A percentile compares a stretch with the other conserved stretches of the same genome.
These are phyloP conservation scores for Botrytis tulipae DNA, from an alignment of 2,329 filamentous ascomycete genomes.

Conservation along the genomic window DNA sequence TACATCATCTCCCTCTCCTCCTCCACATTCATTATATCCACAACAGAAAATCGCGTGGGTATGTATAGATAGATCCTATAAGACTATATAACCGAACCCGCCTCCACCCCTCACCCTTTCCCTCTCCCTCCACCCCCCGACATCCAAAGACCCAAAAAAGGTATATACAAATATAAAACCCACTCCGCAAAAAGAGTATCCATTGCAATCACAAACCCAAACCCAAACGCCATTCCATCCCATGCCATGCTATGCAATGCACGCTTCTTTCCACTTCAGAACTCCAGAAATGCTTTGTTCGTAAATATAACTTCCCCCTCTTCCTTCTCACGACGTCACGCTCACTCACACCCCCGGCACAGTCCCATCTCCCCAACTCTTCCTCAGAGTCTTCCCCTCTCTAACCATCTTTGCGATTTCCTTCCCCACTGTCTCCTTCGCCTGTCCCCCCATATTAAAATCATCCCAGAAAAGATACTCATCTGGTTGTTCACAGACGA, in stretches of 20 bases:
- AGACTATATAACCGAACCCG: neutral
- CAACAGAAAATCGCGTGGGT: neutral
- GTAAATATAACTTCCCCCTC: neutral
- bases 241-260: neutral
- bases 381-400: neutral
- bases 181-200: neutral
- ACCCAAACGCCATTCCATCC: neutral
- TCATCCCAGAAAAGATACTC: conserved; percentile 53
- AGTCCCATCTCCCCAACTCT: neutral
- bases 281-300: neutral
- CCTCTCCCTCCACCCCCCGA: neutral
- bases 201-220: neutral
- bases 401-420: conserved; percentile 33
- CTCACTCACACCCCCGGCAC: neutral
- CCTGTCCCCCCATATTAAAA: conserved; percentile 46
- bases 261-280: neutral
- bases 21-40: neutral
- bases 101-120: neutral
- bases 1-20: neutral
- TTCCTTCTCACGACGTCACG: neutral
- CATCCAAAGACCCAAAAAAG: neutral
- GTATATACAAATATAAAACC: neutral
- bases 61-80: neutral
- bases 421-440: conserved; percentile 40
- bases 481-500: conserved; percentile 42